Conservation (phyloP, 805 yeast species). For the Zygoascus bituminiphila region DNA sequence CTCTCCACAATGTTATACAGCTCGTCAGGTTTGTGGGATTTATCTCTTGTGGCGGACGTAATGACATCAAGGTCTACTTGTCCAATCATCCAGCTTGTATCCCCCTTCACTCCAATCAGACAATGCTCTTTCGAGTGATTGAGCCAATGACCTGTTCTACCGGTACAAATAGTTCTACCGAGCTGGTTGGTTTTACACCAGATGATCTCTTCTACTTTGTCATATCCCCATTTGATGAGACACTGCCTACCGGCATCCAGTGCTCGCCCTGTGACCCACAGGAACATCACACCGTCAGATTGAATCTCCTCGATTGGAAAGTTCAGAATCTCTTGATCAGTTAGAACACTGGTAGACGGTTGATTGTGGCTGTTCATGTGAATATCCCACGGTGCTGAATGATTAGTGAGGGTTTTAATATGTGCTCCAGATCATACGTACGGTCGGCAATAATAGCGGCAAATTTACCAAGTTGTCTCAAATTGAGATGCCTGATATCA, state of each 20-base stretch:
- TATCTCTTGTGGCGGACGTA: constrained; percentile 79
- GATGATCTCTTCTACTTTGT: constrained; percentile 65
- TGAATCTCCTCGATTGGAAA: constrained; percentile 64
- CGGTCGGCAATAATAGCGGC: constrained; percentile 75
- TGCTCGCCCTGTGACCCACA: constrained; percentile 96
- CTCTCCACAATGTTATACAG: constrained; percentile 78
- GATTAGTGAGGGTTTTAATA: too few species aligned
- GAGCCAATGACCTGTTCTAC: constrained; percentile 95
- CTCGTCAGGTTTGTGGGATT: constrained; percentile 89
- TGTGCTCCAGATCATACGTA: too few species aligned
- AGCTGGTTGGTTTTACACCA: constrained; percentile 91
- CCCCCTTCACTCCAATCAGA: constrained; percentile 70
- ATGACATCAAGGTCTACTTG: constrained; percentile 66
- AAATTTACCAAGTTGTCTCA: constrained; percentile 66
- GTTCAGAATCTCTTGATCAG: constrained; percentile 45
- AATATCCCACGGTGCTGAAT: constrained; percentile 78
- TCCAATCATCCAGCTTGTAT: constrained; percentile 60
- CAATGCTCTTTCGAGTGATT: constrained; percentile 92
- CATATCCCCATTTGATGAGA: constrained; percentile 74
- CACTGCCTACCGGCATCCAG: constrained; percentile 80
- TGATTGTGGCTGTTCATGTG: constrained; percentile 54
- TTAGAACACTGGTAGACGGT: constrained; percentile 14
- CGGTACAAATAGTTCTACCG: constrained; percentile 83
- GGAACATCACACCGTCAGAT: constrained; percentile 70
- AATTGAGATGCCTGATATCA: constrained; percentile 69